Conservation (phyloP, 2,329 filamentous ascomycete genomes). For the Fusarium bulbicola region DNA sequence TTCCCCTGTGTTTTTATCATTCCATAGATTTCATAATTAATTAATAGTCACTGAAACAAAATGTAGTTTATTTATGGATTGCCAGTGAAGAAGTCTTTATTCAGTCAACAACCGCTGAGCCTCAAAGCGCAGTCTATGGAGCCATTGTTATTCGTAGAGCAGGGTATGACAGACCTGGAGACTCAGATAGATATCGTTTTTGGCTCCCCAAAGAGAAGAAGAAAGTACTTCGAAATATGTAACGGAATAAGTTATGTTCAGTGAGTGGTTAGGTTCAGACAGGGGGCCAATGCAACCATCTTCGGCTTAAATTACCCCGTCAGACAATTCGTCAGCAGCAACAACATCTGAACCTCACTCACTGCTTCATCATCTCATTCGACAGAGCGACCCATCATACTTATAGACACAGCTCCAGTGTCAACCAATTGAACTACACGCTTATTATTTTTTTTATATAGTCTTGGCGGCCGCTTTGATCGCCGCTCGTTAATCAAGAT, state of each 20-base stretch:
- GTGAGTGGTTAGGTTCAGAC: neutral
- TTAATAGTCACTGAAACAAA: neutral
- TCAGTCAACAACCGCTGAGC: too few species aligned
- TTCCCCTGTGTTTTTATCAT: constrained; percentile 1
- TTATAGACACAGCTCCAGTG: neutral
- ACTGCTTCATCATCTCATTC: neutral
- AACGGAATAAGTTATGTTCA: neutral
- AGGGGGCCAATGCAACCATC: neutral
- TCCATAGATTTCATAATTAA: neutral
- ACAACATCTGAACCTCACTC: neutral
- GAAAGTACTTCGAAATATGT: neutral
- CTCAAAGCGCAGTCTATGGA: neutral
- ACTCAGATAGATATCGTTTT: too few species aligned
- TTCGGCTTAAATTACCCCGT: neutral
- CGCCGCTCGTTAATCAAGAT: neutral
- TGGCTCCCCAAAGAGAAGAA: neutral
- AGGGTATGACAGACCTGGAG: neutral
- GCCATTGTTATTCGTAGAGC: neutral
- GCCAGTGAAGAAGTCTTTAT: neutral
- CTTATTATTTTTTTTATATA: too few species aligned
- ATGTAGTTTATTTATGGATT: too few species aligned
- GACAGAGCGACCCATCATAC: neutral
- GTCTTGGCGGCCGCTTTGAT: neutral
- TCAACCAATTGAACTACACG: neutral
- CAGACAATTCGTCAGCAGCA: neutral